Evolutionary conservation across 2,329 filamentous ascomycete genomes (phyloP).

Genomic region (Aspergillus sp.): DNA sequence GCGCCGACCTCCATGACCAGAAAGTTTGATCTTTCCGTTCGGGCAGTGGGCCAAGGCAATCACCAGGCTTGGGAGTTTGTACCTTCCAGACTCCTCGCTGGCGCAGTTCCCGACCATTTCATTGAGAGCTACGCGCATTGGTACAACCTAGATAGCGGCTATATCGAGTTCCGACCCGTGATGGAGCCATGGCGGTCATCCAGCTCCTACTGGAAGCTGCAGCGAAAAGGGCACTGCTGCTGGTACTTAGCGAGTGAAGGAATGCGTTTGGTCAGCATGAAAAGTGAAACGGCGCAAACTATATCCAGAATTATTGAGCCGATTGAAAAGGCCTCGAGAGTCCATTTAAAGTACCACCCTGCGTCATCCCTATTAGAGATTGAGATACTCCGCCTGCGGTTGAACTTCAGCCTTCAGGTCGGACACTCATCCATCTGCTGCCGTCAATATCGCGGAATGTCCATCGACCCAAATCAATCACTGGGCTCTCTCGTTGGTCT

Average conservation of each 20-base stretch:
- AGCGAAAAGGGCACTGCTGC: not conserved
- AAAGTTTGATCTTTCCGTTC: constrained; percentile 34
- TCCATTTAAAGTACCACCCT: constrained; percentile 35
- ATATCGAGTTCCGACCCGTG: constrained; percentile 34
- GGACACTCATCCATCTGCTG: constrained; percentile 39
- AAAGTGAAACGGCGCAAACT: constrained; percentile 5
- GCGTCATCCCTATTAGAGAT: constrained; percentile 32
- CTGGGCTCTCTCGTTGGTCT: constrained; percentile 54
- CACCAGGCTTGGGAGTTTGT: constrained; percentile 30
- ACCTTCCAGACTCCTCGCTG: constrained; percentile 26
- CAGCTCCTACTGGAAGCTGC: constrained; percentile 25
- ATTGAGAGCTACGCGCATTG: constrained; percentile 49
- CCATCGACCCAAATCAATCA: constrained; percentile 48
- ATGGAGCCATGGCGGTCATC: constrained; percentile 27
- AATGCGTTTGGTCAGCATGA: constrained; percentile 17
- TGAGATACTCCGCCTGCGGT: constrained; percentile 48
- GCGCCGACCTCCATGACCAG: constrained; percentile 15
- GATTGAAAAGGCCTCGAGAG: constrained; percentile 36
- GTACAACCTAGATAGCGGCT: constrained; percentile 35
- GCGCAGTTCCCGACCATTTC: constrained; percentile 36
- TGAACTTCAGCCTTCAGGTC: constrained; percentile 47
- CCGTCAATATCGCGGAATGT: constrained; percentile 53
- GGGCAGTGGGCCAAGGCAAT: constrained; percentile 14
- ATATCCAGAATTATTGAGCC: constrained; percentile 26
- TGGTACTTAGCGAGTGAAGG: constrained; percentile 7